A percentile compares a stretch with the other conserved stretches of the same genome.
These are phyloP conservation scores for Bimuria novae-zelandiae DNA, from an alignment of 2,329 filamentous ascomycete species.

Conservation along the genomic window DNA sequence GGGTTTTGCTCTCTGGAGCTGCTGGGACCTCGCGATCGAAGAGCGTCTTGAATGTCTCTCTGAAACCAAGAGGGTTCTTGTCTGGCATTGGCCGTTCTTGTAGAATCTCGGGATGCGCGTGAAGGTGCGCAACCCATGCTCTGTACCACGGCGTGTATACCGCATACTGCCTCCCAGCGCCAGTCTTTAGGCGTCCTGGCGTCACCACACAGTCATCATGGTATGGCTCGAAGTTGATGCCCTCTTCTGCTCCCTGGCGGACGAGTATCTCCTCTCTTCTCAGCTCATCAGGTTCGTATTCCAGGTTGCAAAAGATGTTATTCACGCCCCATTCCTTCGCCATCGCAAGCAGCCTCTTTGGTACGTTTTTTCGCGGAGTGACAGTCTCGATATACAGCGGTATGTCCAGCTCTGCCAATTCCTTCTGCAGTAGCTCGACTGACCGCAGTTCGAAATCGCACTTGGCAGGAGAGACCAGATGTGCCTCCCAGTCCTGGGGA, in stretches of 20 bases:
- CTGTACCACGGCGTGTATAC: constrained; percentile 85
- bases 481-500: constrained; percentile 83
- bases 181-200: constrained; percentile 69
- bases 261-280: constrained; percentile 74
- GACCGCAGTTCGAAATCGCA: constrained; percentile 83
- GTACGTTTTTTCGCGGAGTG: constrained; percentile 66
- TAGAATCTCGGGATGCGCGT: constrained; percentile 70
- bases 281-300: constrained; percentile 91
- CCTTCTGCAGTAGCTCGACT: constrained; percentile 65
- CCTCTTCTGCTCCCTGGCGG: constrained; percentile 62
- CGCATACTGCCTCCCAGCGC: constrained; percentile 76
- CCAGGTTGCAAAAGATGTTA: constrained; percentile 80
- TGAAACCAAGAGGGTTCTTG: constrained; percentile 58
- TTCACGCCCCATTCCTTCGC: constrained; percentile 73
- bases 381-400: constrained; percentile 78
- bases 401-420: constrained; percentile 73
- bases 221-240: constrained; percentile 70
- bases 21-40: constrained; percentile 39
- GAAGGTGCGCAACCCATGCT: constrained; percentile 74
- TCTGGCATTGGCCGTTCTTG: constrained; percentile 63
- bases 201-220: constrained; percentile 84
- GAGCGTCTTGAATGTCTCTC: constrained; percentile 53
- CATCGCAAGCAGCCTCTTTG: constrained; percentile 65
- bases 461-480: constrained; percentile 71
- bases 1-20: constrained; percentile 65